These are phyloP conservation scores for Pyrenopolyporus hunteri DNA, from an alignment of 495 filamentous ascomycete species.

Conservation along the genomic window DNA sequence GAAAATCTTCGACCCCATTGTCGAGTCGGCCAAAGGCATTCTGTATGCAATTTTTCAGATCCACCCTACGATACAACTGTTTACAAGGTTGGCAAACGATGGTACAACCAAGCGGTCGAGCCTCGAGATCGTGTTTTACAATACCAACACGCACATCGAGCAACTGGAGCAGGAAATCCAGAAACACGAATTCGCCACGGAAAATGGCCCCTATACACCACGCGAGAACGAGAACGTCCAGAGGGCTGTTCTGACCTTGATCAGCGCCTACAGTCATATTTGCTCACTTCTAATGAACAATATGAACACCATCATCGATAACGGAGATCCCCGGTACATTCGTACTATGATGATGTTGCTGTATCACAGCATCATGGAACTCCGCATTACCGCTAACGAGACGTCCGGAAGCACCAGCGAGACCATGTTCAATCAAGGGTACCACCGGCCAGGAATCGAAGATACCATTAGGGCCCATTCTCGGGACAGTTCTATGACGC, in stretches of 20 bases:
- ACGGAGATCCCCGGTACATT: constrained; percentile 78
- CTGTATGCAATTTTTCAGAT: constrained; percentile 84
- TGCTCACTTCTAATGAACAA: constrained; percentile 72
- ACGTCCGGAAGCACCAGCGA: constrained; percentile 53
- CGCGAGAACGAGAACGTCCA: constrained; percentile 71
- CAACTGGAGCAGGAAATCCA: constrained; percentile 76
- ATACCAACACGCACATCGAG: constrained; percentile 75
- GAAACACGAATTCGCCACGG: constrained; percentile 62
- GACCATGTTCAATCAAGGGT: constrained; percentile 28
- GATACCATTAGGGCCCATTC: constrained; percentile 52
- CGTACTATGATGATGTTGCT: constrained; percentile 80
- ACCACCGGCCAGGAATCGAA: constrained; percentile 41
- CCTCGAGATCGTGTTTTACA: constrained; percentile 79
- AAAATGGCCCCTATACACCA: constrained; percentile 55
- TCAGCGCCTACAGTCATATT: constrained; percentile 78
- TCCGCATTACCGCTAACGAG: constrained; percentile 57
- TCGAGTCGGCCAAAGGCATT: constrained; percentile 85
- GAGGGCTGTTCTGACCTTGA: constrained; percentile 69
- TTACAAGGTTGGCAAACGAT: constrained; percentile 73
- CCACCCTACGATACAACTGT: constrained; percentile 73
- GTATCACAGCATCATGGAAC: constrained; percentile 80
- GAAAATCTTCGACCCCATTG: constrained; percentile 63
- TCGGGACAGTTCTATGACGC: constrained; percentile 63
- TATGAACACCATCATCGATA: constrained; percentile 70
- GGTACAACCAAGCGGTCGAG: constrained; percentile 70